phyloP scores from a whole-genome alignment of 768 basidiomycete species.

The Tulasnella sp. region DNA sequence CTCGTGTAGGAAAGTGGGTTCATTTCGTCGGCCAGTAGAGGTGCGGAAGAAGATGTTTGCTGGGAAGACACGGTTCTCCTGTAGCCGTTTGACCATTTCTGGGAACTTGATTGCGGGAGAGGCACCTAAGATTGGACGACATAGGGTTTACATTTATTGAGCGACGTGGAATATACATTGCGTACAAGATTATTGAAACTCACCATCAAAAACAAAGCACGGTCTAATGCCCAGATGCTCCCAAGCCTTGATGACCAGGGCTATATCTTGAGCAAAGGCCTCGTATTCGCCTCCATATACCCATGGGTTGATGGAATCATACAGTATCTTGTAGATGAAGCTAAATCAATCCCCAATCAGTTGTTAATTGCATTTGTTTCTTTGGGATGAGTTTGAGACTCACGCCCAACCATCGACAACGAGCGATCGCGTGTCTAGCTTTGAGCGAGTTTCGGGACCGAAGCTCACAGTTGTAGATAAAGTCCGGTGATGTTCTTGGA shows the following conservation, averaged over 20 bases:
- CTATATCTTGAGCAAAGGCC: constrained; percentile 41
- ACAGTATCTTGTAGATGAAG: constrained; percentile 62
- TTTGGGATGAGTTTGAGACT: constrained; percentile 32
- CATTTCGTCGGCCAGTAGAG: constrained; percentile 49
- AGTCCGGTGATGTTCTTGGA: constrained; percentile 35
- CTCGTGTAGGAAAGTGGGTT: constrained; percentile 57
- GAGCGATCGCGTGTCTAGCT: constrained; percentile 31
- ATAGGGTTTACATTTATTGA: background rate
- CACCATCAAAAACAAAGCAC: constrained; percentile 78
- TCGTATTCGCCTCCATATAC: constrained; percentile 76
- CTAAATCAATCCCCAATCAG: constrained; percentile 28
- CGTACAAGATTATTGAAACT: constrained; percentile 17
- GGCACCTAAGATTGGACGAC: too few species aligned
- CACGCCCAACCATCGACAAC: constrained; percentile 84
- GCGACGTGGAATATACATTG: background rate
- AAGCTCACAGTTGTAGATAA: constrained; percentile 29
- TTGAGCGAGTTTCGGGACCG: constrained; percentile 21
- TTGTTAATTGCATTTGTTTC: background rate
- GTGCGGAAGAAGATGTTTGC: constrained; percentile 73
- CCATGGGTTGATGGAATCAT: constrained; percentile 57
- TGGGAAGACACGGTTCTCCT: constrained; percentile 46
- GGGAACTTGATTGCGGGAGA: constrained; percentile 61
- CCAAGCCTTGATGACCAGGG: constrained; percentile 52
- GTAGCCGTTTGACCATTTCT: constrained; percentile 49
- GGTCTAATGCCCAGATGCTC: constrained; percentile 50